Evolutionary conservation across 1,284 basidiomycete species (phyloP), one percentile per base, ranked within the genome.

Genomic region (Ceraceosorus guamensis): DNA sequence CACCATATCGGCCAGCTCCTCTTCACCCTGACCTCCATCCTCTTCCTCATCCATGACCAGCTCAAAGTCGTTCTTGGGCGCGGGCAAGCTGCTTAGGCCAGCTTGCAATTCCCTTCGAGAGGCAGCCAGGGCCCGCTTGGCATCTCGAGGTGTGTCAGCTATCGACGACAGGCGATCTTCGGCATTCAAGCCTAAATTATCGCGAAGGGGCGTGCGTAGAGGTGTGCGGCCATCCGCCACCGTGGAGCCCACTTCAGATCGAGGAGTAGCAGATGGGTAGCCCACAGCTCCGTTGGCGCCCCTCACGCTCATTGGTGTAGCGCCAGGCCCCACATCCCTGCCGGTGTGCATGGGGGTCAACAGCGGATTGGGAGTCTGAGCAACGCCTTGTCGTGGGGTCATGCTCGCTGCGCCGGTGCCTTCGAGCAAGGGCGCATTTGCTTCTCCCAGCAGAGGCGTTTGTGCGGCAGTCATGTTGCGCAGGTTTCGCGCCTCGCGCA

Each of bases 21-120:
- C 66, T 1, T 45, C 47, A 5, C 46, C 45, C 10, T 54, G 44
- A 4, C 61, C 55, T 4, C 61, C 52, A 4, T 57, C 83, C 58
- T 91, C 90, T 30, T 88, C 87, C 63, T 91, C 89, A 4, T 90
- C 90, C 4, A 96, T 85, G 30, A 93, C 83, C 46, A 99, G 80
- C 77, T 98, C 92, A 70, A 97, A 98, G 77, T 98, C 93, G 77
- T 98, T 98, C 79, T 96, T 91, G 0, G 95, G 92, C 64, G 85
- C 86, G 0, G 95, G 95, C 14, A 99, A 80, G 60, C 79, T 85
- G 74, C 82, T 83, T 76, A 99, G 95, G 1, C 88, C 88, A 16
- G 85, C 83, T 67, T 86, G 82, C 52, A 97, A 81, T 2, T 87
- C 84, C 13, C 61, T 60, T 49, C 66, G 64, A 8, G 67, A 66